Evolutionary conservation across 164 flowering plant species (phyloP), one percentile per base, ranked within the genome.

Genomic region (Cinnamomum micranthum): DNA sequence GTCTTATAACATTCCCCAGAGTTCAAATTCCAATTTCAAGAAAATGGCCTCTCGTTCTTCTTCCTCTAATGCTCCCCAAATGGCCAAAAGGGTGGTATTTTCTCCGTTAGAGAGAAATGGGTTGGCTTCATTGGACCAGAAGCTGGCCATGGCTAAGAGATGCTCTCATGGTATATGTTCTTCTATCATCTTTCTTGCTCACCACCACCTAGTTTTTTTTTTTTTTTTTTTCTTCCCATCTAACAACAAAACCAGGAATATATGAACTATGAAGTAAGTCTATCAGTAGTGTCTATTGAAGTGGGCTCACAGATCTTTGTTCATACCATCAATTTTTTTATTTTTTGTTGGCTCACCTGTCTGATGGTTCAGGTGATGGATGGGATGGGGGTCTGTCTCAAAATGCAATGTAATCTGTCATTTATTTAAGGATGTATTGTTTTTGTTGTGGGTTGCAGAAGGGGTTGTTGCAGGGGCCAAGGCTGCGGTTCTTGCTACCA

Each of bases 381-480:
- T 35, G 9, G 7, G 47, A 35, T 35, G 47, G 47, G 47, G 47
- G 47, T 35, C 47, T 35, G 47, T 35, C 47, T 35, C 10, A 35
- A 35, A 35, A 35, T 6, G 47, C 47, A 35, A 35, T 35, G 1
- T 6, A 35, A 35, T 35, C 47, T 35, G 47, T 35, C 10, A 35
- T 35, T 35, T 35, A 35, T 35, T 35, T 35, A 7, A 35, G 6
- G 47, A 6, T 35, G 33, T 31, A 31, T 35, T 35, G 9, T 7
- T 7, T 7, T 35, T 35, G 7, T 35, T 35, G 7, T 35, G 47
- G 47, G 7, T 12, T 66, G 41, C 83, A 91, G 94, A 93, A 80
- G 94, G 97, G n/a, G 96, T 86, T 6, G 75, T 86, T 68, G 97
- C 97, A 20, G 97, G 97, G 82, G 96, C 94, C 0, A 93, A 90